Evolutionary conservation across 176 grass and related monocot genomes (phyloP).

Genomic region (Oryza meridionalis): DNA sequence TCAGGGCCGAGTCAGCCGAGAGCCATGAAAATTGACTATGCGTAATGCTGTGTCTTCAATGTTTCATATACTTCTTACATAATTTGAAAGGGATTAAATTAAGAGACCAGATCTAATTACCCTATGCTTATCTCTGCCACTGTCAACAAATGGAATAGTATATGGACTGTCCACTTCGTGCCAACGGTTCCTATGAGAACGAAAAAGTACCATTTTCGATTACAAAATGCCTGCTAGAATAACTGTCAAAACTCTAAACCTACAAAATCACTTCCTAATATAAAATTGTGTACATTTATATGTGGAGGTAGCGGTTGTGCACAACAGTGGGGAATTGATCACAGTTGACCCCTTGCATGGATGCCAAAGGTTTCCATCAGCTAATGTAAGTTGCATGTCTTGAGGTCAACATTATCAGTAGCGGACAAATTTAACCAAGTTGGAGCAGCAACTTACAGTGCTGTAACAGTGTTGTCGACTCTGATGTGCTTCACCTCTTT

Average conservation of each 20-base stretch:
- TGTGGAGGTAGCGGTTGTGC: not conserved
- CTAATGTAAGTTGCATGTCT: not conserved
- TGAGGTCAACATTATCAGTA: not conserved
- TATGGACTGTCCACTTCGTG: too few species aligned
- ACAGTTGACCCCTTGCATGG: not conserved
- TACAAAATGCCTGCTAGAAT: too few species aligned
- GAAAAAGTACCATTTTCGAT: not conserved
- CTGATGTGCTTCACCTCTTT: not conserved
- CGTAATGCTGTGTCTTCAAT: too few species aligned
- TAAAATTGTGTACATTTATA: not conserved
- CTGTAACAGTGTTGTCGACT: not conserved
- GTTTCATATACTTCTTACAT: too few species aligned
- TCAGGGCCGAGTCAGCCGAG: too few species aligned
- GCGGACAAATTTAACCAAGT: not conserved
- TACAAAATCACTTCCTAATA: not conserved
- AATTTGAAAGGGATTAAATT: too few species aligned
- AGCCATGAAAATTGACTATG: too few species aligned
- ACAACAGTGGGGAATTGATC: not conserved
- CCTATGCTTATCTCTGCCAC: too few species aligned
- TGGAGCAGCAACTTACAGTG: not conserved
- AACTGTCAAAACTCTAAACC: not conserved
- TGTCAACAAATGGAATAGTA: too few species aligned
- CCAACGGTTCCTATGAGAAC: too few species aligned
- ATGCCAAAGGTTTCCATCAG: not conserved
- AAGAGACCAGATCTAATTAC: too few species aligned